Percentiles rank a stretch among this genome's conserved stretches.
These are phyloP conservation scores for Inonotus obliquus DNA, from an alignment of 1,284 basidiomycete species.

Conservation along the genomic window DNA sequence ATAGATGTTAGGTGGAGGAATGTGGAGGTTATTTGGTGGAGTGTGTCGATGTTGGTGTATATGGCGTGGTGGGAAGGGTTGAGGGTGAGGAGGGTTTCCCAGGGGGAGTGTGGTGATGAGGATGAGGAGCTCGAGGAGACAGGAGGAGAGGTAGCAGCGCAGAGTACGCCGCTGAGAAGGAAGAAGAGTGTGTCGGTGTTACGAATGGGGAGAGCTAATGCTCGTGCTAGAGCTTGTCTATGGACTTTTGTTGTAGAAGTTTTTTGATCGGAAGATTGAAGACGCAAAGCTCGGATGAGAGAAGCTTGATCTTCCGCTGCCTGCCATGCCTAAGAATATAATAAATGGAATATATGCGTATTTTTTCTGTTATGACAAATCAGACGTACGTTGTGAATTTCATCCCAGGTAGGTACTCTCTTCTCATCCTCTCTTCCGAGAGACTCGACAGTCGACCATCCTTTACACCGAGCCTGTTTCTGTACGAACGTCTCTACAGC, in stretches of 20 bases:
- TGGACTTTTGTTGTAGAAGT: background rate
- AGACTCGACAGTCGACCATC: background rate
- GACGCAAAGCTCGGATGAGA: background rate
- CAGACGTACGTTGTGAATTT: constrained; percentile 6
- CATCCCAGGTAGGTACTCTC: background rate
- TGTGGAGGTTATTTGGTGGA: constrained; percentile 15
- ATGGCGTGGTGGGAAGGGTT: constrained; percentile 10
- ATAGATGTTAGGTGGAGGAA: constrained; percentile 18
- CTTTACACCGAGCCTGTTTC: background rate
- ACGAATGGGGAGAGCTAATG: background rate
- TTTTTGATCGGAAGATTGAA: background rate
- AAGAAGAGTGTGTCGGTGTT: constrained; percentile 15
- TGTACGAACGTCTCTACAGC: constrained; percentile 15
- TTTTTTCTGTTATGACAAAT: background rate
- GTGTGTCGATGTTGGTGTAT: constrained; percentile 10
- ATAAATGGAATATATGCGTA: too few relatives aligned
- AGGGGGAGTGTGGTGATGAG: too few relatives aligned
- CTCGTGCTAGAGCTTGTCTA: constrained; percentile 7
- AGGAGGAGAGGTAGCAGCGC: background rate
- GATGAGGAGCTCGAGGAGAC: too few relatives aligned
- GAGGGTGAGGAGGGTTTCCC: constrained; percentile 16
- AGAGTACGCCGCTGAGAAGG: constrained; percentile 17
- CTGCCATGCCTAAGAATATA: background rate
- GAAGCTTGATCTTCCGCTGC: background rate
- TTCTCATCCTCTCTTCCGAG: background rate